Conservation (phyloP, 2,329 filamentous ascomycete genomes). For the Dactylellina leptospora region DNA sequence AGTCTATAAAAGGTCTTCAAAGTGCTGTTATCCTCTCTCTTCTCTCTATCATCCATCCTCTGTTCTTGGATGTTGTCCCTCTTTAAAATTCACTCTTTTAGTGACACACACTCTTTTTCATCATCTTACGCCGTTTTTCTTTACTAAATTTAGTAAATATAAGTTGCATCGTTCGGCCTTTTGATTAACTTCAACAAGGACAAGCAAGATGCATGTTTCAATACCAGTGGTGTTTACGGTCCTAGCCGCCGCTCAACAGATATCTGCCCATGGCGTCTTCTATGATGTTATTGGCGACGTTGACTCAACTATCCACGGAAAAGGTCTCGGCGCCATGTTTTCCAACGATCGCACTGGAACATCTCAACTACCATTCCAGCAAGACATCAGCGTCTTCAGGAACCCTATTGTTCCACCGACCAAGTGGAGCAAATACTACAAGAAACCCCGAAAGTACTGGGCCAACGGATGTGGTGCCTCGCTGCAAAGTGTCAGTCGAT, state of each 20-base stretch:
- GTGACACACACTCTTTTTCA: too few relatives aligned
- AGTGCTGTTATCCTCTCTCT: too few relatives aligned
- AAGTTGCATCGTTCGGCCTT: too few relatives aligned
- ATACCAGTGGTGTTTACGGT: slow-evolving; percentile 3
- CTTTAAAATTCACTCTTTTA: too few relatives aligned
- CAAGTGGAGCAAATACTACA: slow-evolving; percentile 6
- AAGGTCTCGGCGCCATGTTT: slow-evolving; percentile 1
- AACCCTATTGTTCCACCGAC: slow-evolving; percentile 14
- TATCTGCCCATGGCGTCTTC: slow-evolving; percentile 15
- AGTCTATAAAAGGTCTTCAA: too few relatives aligned
- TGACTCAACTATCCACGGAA: neutral
- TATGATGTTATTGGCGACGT: slow-evolving; percentile 12
- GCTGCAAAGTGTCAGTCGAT: slow-evolving; percentile 10
- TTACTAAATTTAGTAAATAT: too few relatives aligned
- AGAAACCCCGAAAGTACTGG: neutral
- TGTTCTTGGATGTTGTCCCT: too few relatives aligned
- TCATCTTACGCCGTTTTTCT: too few relatives aligned
- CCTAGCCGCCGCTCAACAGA: slow-evolving; percentile 1
- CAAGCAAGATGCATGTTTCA: slow-evolving; percentile 1
- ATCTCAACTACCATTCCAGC: slow-evolving; percentile 10
- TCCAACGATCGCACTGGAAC: neutral
- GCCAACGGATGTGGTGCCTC: slow-evolving; percentile 14
- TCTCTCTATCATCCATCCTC: too few relatives aligned
- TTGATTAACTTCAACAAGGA: slow-evolving; percentile 14
- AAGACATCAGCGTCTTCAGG: slow-evolving; percentile 20